phyloP scores from a whole-genome alignment of 2,329 filamentous ascomycete genomes.

The Penicillium sp. region DNA sequence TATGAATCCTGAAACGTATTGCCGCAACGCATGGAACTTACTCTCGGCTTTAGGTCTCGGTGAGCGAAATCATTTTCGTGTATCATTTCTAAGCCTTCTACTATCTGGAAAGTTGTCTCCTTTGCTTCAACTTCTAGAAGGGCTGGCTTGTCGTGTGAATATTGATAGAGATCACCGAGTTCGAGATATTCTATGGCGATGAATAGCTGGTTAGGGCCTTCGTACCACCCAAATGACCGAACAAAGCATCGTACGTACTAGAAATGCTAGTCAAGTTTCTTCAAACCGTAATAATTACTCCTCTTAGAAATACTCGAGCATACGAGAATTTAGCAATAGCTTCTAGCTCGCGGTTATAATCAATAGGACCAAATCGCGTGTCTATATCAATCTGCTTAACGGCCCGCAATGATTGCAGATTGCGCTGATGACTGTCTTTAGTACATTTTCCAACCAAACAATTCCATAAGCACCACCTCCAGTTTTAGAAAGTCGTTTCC shows the following conservation, averaged over 20 bases:
- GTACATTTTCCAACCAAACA: background rate
- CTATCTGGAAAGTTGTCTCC: background rate
- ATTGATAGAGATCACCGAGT: background rate
- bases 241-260: background rate
- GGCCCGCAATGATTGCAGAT: background rate
- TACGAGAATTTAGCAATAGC: slow-evolving; percentile 3
- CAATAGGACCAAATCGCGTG: background rate
- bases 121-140: background rate
- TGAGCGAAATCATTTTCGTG: background rate
- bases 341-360: background rate
- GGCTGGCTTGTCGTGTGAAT: background rate
- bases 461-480: background rate
- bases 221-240: slow-evolving; percentile 1
- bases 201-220: background rate
- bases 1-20: background rate
- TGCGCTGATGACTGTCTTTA: background rate
- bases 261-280: background rate
- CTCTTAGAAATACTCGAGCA: background rate
- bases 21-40: background rate
- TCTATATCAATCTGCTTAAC: background rate
- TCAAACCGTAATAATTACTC: background rate
- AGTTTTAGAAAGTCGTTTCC: background rate
- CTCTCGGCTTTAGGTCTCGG: background rate
- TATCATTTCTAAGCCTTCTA: background rate
- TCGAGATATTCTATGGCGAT: slow-evolving; percentile 1